Evolutionary conservation across 768 basidiomycete species (phyloP), one percentile per base, ranked within the genome.

Genomic region (Hericium coralloides): DNA sequence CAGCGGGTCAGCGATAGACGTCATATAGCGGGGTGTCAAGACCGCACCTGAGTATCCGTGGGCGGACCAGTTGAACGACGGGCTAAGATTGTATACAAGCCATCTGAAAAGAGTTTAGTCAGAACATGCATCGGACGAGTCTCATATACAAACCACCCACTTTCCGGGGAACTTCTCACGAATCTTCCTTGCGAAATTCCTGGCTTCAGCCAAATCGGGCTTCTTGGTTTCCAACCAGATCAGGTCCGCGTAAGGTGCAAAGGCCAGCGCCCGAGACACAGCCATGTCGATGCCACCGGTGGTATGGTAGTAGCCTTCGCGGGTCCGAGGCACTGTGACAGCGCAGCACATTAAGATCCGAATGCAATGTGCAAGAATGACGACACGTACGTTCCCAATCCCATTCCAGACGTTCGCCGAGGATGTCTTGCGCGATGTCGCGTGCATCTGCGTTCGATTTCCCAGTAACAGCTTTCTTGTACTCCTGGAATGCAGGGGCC

Each of bases 61-160:
- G 23, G 76, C 79, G n/a, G 82, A 74, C 93, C 92, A 95, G 68
- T 95, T 93, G 76, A 95, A 95, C 66, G 90, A 92, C 4, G 93
- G 94, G 64, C 91, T 93, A 57, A 97, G 73, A 68, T 95, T 97
- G 68, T 95, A 97, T 20, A 95, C 92, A 62, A 97, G 82, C 84
- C 82, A 50, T 17, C 49, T 50, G 22, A 0, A 45, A n/a, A 50
- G 26, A 25, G 20, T n/a, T 2, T 18, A 50, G 26, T 25, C 17
- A 50, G 26, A 17, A 85, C 65, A 5, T n/a, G 18, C 18, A 20
- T 7, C 3, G 43, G n/a, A 18, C n/a, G 12, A n/a, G 18, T 15
- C 0, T 18, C 85, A 59, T 14, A 50, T 4, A 25, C 49, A 23
- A 50, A 10, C 20, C 26, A 50, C 49, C 20, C 12, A 85, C 85